Base-by-base conservation (phyloP, 805 yeast species). In the Candida suzukii region DNA sequence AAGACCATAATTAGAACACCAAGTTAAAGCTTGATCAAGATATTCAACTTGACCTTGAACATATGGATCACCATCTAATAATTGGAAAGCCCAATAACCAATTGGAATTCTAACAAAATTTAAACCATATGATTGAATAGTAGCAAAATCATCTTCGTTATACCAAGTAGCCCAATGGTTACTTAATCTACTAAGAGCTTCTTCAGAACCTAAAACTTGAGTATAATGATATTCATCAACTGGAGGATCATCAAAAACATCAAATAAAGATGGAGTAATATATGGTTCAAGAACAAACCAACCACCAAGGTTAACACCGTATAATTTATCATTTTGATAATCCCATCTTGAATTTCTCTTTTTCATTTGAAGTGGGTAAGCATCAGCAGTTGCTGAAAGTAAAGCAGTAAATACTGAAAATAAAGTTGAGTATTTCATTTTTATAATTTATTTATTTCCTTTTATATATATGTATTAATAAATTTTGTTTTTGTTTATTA, bases 81-180 rank as follows among this genome's bases (percentile, higher is more conserved):
- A 61, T 43, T 68, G 69, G 62, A 80, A 80, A 1, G 90, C 86
- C 93, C 95, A 85, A 57, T 84, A 84, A 2, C 91, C 91, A 38
- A 83, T 73, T 0, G 93, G 93, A 29, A 85, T 71, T 38, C 93
- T 64, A n/a, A 83, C 87, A 54, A 80, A 66, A 52, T 83, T 80
- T 46, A 82, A 71, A 0, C 87, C 88, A 49, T 63, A 65, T 3
- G 52, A 51, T 39, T 66, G 66, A 25, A 80, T 80, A 31, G 66
- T 63, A 22, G 57, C 51, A 46, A 82, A 76, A 57, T 82, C 88
- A 3, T 64, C 54, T 50, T 80, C 85, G 8, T 70, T 74, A 45
- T 76, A 74, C 70, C 76, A 80, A 0, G 76, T 58, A 4, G 65
- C 59, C 80, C 81, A 81, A 54, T 82, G 88, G 1, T 56, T 39